Base-by-base conservation (phyloP, 2,329 filamentous ascomycete genomes). In the Epicoccum nigrum region DNA sequence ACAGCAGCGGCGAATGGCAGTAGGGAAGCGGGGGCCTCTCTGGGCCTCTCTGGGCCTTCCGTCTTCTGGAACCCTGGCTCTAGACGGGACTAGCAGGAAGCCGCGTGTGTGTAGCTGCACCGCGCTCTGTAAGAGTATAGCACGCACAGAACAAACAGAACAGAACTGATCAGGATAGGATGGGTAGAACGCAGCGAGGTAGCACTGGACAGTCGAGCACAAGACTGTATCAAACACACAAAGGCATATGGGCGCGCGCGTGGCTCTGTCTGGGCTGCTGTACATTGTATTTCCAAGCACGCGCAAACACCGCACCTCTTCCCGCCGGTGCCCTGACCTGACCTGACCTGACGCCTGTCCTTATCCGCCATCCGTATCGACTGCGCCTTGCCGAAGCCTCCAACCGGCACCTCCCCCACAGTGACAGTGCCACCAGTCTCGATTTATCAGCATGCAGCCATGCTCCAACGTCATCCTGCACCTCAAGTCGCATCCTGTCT, bases 391-490 rank as follows among this genome's bases (percentile, higher is more conserved):
- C 39, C 38, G 16, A 35, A 20, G 45, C 53, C 55, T 52, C 58
- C 59, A 58, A 32, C 44, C 44, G 50, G 33, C 44, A 12, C 42
- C 40, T 56, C 52, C 58, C 60, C 59, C 62, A 60, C 58, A 37
- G 57, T 53, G 43, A 60, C 58, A 37, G 57, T 53, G 43, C 12
- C 45, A 39, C 30, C 50, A 39, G 38, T 37, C 51, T 58, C 54
- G 59, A 68, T 68, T 68, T 67, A 64, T 68, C 63, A 68, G 65
- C 65, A 66, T 41, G 20, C 33, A 33, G n/a, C 54, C 40, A 23
- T 48, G 31, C 30, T n/a, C 42, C 21, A 39, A 60, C 59, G 55
- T 64, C 58, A 60, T 58, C 47, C 47, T 50, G 44, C 48, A 9
- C 40, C 15, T 27, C 33, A 16, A 20, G n/a, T 44, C 40, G 35